Percentiles rank a stretch among this genome's conserved stretches.
phyloP scores from a whole-genome alignment of 1,284 basidiomycete species.

The Pseudomicrostroma phylloplanum region DNA sequence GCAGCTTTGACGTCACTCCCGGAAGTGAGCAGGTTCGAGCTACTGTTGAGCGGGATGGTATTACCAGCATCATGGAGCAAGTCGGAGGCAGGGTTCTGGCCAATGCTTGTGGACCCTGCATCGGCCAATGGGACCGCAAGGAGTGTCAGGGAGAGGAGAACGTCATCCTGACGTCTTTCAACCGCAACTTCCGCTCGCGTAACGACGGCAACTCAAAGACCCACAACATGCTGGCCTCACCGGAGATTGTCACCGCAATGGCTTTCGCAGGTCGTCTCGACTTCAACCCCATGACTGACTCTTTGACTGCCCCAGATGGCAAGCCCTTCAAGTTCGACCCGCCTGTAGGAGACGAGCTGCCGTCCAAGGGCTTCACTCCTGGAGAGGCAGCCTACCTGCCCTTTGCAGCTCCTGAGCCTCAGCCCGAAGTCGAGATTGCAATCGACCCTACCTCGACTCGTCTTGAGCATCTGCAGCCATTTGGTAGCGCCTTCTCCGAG shows the following conservation, averaged over 20 bases:
- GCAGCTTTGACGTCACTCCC: slow-evolving; percentile 93
- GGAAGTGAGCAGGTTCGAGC: slow-evolving; percentile 96
- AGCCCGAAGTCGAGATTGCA: slow-evolving; percentile 68
- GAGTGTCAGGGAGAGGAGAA: slow-evolving; percentile 88
- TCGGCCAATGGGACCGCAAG: slow-evolving; percentile 96
- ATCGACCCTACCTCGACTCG: slow-evolving; percentile 57
- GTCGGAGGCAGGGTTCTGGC: slow-evolving; percentile 89
- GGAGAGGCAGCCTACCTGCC: slow-evolving; percentile 77
- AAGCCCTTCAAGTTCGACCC: slow-evolving; percentile 74
- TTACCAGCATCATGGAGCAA: slow-evolving; percentile 71
- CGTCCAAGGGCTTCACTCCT: slow-evolving; percentile 71
- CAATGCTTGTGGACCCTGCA: slow-evolving; percentile 98
- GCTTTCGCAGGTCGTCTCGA: slow-evolving; percentile 89
- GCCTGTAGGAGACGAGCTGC: slow-evolving; percentile 78
- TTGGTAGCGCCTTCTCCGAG: slow-evolving; percentile 67
- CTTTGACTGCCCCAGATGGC: slow-evolving; percentile 68
- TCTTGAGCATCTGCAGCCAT: slow-evolving; percentile 81
- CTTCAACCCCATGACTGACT: slow-evolving; percentile 88
- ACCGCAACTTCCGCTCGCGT: slow-evolving; percentile 93
- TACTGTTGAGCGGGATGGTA: slow-evolving; percentile 88
- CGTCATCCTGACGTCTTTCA: slow-evolving; percentile 94
- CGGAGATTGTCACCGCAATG: slow-evolving; percentile 86
- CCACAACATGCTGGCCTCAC: slow-evolving; percentile 97
- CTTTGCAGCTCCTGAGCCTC: slow-evolving; percentile 61
- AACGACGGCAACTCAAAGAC: slow-evolving; percentile 94